phyloP scores from a whole-genome alignment of 192 early-diverging fungal genomes.

The Coemansia sp. region DNA sequence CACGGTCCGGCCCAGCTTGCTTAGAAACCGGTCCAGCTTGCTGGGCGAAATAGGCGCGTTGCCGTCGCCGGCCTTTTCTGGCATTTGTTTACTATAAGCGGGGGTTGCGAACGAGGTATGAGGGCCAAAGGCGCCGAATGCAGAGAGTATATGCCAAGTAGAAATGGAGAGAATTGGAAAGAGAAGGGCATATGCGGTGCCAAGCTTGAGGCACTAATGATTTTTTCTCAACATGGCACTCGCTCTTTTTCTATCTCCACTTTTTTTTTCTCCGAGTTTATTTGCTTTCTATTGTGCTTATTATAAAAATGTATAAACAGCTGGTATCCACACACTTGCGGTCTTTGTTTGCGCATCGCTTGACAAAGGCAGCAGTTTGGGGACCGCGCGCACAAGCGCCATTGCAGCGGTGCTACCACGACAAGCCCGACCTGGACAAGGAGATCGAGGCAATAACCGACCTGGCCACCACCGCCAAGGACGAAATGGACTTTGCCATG shows the following conservation, averaged over 20 bases:
- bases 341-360: slow-evolving; percentile 13
- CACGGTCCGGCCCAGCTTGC: slow-evolving; percentile 19
- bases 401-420: slow-evolving; percentile 2
- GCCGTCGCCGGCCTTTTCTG: background rate
- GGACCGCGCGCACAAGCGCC: background rate
- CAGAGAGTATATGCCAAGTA: too few species aligned
- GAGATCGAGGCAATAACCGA: slow-evolving; percentile 49
- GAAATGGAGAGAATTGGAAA: too few species aligned
- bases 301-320: slow-evolving; percentile 16
- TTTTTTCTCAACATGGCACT: background rate
- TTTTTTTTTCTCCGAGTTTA: slow-evolving; percentile 8
- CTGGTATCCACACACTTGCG: slow-evolving; percentile 21
- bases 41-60: slow-evolving; percentile 12
- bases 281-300: slow-evolving; percentile 1
- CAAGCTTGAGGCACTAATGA: too few species aligned
- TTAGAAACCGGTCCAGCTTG: slow-evolving; percentile 21
- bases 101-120: background rate
- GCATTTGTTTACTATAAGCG: slow-evolving; percentile 4
- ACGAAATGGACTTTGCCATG: slow-evolving; percentile 54
- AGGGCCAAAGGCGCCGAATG: too few species aligned
- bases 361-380: background rate
- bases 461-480: slow-evolving; percentile 44
- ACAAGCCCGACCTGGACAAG: slow-evolving; percentile 26
- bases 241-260: background rate
- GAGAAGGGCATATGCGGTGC: too few species aligned